Percentiles rank a stretch among this genome's conserved stretches.
These are phyloP conservation scores for Hibiscus mutabilis DNA, from an alignment of 345 rosid genomes.

Conservation along the genomic window DNA sequence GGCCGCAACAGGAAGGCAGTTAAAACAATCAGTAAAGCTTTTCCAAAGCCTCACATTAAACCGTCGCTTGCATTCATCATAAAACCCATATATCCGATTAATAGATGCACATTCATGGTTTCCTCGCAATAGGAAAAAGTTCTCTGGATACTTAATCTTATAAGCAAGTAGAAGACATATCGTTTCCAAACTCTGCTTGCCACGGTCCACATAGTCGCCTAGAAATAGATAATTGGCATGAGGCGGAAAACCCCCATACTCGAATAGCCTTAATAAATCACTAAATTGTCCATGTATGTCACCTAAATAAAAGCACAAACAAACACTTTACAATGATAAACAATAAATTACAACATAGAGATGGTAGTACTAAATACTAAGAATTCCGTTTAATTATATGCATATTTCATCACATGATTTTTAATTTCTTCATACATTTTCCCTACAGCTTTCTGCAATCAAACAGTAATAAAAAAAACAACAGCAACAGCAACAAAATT, in stretches of 20 bases:
- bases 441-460: constrained; percentile 6
- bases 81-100: constrained; percentile 87
- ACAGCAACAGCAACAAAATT: neutral
- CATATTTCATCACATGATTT: neutral
- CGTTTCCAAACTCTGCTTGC: constrained; percentile 94
- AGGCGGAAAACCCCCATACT: constrained; percentile 94
- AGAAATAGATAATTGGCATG: constrained; percentile 76
- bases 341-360: neutral
- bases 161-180: constrained; percentile 88
- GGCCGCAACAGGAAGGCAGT: constrained; percentile 90
- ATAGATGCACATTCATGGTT: constrained; percentile 95
- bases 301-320: constrained; percentile 35
- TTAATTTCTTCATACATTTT: neutral
- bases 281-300: constrained; percentile 92
- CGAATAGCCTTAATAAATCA: constrained; percentile 84
- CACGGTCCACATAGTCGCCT: constrained; percentile 95
- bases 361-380: neutral
- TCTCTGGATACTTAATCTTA: constrained; percentile 86
- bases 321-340: constrained; percentile 1
- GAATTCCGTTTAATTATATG: neutral
- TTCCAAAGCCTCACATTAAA: neutral
- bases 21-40: constrained; percentile 68
- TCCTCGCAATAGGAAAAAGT: constrained; percentile 85
- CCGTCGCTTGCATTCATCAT: constrained; percentile 65
- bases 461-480: neutral